These are phyloP conservation scores for Nitzschia sp. DNA, from an alignment of 108 stramenopile genomes.

Conservation along the genomic window DNA sequence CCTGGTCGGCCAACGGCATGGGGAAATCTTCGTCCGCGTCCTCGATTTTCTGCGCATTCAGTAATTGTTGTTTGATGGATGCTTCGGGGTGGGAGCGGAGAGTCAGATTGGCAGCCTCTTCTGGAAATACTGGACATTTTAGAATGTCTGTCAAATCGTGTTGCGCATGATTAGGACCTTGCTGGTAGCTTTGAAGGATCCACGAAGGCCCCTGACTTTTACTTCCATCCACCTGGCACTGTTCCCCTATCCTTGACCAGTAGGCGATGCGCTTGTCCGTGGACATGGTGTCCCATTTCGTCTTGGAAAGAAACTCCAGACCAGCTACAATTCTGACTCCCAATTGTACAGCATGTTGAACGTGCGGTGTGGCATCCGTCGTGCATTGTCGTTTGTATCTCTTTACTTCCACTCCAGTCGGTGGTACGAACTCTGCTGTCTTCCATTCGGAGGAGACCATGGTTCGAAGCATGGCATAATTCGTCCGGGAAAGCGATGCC, in stretches of 20 bases:
- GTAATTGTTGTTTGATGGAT: slow-evolving; percentile 44
- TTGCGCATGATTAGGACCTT: slow-evolving; percentile 52
- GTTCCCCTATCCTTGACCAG: slow-evolving; percentile 56
- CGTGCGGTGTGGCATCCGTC: slow-evolving; percentile 39
- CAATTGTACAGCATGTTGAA: slow-evolving; percentile 57
- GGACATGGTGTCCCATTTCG: slow-evolving; percentile 1
- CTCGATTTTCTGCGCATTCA: slow-evolving; percentile 29
- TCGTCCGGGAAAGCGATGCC: slow-evolving; percentile 48
- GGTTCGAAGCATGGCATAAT: slow-evolving; percentile 54
- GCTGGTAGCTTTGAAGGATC: slow-evolving; percentile 45
- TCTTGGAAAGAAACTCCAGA: slow-evolving; percentile 42
- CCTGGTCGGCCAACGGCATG: slow-evolving; percentile 39
- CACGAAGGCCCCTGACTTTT: not conserved
- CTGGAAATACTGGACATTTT: slow-evolving; percentile 63
- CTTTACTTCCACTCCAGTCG: slow-evolving; percentile 31
- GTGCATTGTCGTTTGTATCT: slow-evolving; percentile 40
- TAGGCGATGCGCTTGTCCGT: slow-evolving; percentile 47
- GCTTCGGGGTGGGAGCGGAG: slow-evolving; percentile 44
- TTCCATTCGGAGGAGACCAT: slow-evolving; percentile 24
- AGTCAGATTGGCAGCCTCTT: slow-evolving; percentile 39
- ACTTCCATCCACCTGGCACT: not conserved
- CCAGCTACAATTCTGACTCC: slow-evolving; percentile 65
- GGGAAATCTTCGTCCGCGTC: slow-evolving; percentile 17
- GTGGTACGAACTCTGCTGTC: slow-evolving; percentile 23
- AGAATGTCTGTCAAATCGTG: slow-evolving; percentile 35